These are phyloP conservation scores for Moesziomyces antarcticus DNA, from an alignment of 1,284 basidiomycete genomes.

Conservation along the genomic window DNA sequence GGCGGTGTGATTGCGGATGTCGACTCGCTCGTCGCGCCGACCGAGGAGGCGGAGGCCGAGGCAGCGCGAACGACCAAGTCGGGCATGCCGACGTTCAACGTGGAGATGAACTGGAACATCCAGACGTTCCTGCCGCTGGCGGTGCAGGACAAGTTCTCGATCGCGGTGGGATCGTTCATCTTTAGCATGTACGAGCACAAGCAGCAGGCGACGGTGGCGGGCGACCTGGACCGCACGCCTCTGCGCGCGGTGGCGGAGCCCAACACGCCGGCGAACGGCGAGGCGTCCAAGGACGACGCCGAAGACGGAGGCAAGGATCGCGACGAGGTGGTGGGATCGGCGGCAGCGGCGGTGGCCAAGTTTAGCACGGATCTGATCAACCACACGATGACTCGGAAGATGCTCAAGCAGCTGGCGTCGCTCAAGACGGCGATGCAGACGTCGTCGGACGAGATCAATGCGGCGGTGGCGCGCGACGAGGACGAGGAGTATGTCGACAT, in stretches of 20 bases:
- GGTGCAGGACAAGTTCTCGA: conserved; percentile 82
- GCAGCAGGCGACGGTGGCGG: conserved; percentile 72
- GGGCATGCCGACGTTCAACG: conserved; percentile 40
- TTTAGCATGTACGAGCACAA: conserved; percentile 83
- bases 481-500: conserved; percentile 70
- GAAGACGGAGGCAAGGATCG: background rate
- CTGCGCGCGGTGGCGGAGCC: conserved; percentile 74
- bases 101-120: conserved; percentile 95
- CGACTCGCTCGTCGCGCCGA: conserved; percentile 13
- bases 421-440: conserved; percentile 68
- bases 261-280: conserved; percentile 69
- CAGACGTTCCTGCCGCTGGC: conserved; percentile 86
- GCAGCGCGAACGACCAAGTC: conserved; percentile 74
- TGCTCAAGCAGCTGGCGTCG: conserved; percentile 79
- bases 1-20: conserved; percentile 80
- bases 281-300: conserved; percentile 3
- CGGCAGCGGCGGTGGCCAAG: conserved; percentile 72
- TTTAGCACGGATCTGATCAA: conserved; percentile 70
- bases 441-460: conserved; percentile 45
- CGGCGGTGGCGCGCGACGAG: conserved; percentile 73
- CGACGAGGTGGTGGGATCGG: conserved; percentile 71
- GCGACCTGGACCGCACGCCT: conserved; percentile 74
- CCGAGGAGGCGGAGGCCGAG: conserved; percentile 7
- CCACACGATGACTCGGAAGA: conserved; percentile 81
- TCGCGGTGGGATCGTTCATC: conserved; percentile 83